phyloP scores from a whole-genome alignment of 371 early-diverging fungal genomes.

The Dipsacomyces acuminosporus region DNA sequence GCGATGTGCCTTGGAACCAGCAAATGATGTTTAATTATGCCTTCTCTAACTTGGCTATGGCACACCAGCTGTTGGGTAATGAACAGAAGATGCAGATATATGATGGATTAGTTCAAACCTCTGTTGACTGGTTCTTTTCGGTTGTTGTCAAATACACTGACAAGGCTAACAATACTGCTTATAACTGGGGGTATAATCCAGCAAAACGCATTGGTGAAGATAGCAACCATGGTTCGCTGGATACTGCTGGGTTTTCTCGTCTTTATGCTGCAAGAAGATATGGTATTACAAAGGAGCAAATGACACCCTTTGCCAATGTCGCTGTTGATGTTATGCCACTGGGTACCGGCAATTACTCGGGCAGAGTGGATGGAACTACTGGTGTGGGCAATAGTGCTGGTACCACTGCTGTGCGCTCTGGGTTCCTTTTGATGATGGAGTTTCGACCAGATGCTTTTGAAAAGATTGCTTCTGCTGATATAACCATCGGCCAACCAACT shows the following conservation, averaged over 20 bases:
- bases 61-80: slow-evolving; percentile 6
- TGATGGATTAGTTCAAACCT: neutral
- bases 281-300: neutral
- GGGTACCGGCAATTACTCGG: neutral
- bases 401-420: neutral
- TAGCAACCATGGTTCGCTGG: neutral
- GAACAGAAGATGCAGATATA: neutral
- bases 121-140: slow-evolving; percentile 3
- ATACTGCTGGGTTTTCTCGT: neutral
- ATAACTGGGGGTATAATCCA: neutral
- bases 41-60: slow-evolving; percentile 1
- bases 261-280: neutral
- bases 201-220: neutral
- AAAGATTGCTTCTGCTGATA: neutral
- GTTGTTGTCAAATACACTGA: neutral
- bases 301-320: neutral
- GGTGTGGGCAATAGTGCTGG: neutral
- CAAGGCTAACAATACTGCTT: neutral
- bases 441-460: neutral
- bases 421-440: neutral
- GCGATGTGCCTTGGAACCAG: slow-evolving; percentile 4
- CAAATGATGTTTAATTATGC: slow-evolving; percentile 8
- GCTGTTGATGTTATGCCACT: neutral
- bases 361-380: neutral
- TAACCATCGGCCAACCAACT: neutral